Evolutionary conservation across 2,329 filamentous ascomycete species (phyloP).

Genomic region (Zarea fungicola): DNA sequence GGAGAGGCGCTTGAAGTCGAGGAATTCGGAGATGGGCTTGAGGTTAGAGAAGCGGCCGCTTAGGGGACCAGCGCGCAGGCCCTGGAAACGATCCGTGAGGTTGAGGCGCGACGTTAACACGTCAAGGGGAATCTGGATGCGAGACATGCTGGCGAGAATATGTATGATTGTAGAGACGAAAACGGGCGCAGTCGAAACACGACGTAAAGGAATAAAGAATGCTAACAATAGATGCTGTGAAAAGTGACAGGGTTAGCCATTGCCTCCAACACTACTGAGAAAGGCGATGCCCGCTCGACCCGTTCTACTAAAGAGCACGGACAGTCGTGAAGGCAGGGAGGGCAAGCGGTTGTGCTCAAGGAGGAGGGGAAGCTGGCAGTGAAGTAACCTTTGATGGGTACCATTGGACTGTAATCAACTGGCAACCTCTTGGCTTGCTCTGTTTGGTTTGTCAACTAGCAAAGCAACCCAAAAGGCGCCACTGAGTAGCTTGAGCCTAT

Average conservation of each 20-base stretch:
- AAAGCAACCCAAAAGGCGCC: no score
- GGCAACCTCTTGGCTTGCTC: no score
- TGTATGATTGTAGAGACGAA: slow-evolving; percentile 13
- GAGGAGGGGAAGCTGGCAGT: background rate
- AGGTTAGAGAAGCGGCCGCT: slow-evolving; percentile 86
- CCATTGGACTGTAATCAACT: no score
- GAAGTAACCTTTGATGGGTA: background rate
- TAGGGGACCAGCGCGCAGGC: slow-evolving; percentile 73
- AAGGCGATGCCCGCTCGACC: slow-evolving; percentile 4
- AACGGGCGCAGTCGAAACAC: background rate
- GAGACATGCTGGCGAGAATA: slow-evolving; percentile 55
- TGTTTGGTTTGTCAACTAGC: no score
- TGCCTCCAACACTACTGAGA: background rate
- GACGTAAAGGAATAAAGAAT: background rate
- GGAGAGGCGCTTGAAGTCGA: slow-evolving; percentile 91
- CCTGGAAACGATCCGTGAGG: slow-evolving; percentile 76
- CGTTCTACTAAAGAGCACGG: background rate
- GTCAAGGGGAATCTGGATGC: slow-evolving; percentile 90
- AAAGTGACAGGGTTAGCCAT: slow-evolving; percentile 1
- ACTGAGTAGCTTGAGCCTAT: no score
- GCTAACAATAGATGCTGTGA: background rate
- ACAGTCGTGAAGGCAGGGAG: background rate
- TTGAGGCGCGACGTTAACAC: slow-evolving; percentile 87
- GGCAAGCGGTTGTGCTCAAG: background rate
- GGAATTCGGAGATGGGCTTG: slow-evolving; percentile 84